Base-by-base conservation (phyloP, 352 stramenopile species). In the Aphanomyces astaci region DNA sequence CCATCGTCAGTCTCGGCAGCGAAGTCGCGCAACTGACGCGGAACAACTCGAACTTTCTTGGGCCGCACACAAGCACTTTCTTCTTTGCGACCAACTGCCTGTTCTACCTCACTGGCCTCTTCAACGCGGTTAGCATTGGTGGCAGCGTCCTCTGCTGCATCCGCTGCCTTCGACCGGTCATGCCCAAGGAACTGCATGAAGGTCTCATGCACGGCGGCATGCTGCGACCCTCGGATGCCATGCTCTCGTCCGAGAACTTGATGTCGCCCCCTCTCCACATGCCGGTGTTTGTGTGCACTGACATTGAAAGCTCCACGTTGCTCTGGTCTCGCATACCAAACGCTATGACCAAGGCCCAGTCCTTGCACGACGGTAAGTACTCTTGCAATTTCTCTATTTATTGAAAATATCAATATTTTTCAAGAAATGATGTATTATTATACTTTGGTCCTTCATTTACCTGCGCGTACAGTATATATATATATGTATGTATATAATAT, bases 251-350 rank as follows among this genome's bases (percentile, higher is more conserved):
- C n/a, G 71, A 64, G 2, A 70, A 79, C 33, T 72, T 74, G 7
- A 27, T 71, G 17, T 73, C 84, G 11, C 79, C 84, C 19, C 84
- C 84, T 25, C 71, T 72, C 3, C 70, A 72, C 31, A 71, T 73
- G 10, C 85, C 82, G 0, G 74, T 94, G 30, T 94, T 94, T 66
- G 83, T 94, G n/a, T 84, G 73, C 17, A 94, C 85, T 0, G 85
- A 94, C 67, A 92, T 94, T 62, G 81, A 94, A 79, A 81, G 76
- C 32, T 92, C 83, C 15, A 94, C 78, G 48, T 72, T 71, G 24
- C 73, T 94, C 27, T 94, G 85, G 85, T 74, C 79, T 11, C 73
- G 52, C 1, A 72, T 76, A 10, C 62, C 75, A 0, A 71, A 78
- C 2, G 73, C 77, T 0, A 92, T 94, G 82, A 70, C 75, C 2